These are phyloP conservation scores for Carex cristatella DNA, from an alignment of 176 grass and related monocot species.

Conservation along the genomic window DNA sequence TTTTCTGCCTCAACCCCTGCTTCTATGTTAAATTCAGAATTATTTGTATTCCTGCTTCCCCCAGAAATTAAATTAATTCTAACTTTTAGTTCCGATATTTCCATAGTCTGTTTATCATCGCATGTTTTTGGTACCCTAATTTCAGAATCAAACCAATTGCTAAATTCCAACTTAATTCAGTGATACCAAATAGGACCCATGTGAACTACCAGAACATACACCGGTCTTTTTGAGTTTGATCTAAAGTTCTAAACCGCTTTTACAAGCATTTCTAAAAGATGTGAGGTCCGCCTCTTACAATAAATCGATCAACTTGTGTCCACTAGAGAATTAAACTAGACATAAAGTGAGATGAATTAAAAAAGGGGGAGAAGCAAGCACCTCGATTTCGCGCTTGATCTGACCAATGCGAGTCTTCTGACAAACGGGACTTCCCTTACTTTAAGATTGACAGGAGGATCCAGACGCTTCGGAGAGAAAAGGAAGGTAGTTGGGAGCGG, in stretches of 20 bases:
- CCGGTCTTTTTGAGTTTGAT: neutral
- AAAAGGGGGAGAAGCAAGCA: neutral
- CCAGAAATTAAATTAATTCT: neutral
- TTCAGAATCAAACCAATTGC: neutral
- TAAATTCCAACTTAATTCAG: neutral
- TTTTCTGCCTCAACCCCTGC: no score
- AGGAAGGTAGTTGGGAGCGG: neutral
- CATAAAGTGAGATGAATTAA: neutral
- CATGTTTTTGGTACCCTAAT: neutral
- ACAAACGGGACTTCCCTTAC: neutral
- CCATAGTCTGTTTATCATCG: neutral
- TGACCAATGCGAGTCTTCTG: neutral
- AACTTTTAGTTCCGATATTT: neutral
- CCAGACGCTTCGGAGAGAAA: neutral
- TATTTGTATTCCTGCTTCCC: neutral
- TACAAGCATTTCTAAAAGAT: neutral
- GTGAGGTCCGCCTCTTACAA: neutral
- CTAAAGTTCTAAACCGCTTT: neutral
- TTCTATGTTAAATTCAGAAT: neutral
- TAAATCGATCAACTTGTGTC: neutral
- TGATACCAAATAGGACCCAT: neutral
- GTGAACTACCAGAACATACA: neutral
- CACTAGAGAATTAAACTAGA: neutral
- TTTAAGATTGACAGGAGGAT: neutral
- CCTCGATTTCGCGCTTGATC: conserved; percentile 13